phyloP scores from a whole-genome alignment of 345 rosid species.

The Sisymbrium irio region DNA sequence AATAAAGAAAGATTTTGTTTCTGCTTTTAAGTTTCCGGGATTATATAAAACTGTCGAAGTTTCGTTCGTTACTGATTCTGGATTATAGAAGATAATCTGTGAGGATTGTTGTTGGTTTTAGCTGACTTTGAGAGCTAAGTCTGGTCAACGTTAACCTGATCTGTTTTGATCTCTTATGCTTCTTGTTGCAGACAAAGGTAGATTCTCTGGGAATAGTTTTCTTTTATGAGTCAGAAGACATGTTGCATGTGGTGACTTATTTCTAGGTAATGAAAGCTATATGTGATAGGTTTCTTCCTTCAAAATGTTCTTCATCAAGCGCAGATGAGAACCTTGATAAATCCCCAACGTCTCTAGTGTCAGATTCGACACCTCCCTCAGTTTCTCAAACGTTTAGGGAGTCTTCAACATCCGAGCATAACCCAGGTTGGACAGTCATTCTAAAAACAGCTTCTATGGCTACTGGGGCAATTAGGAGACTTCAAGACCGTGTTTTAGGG shows the following conservation, averaged over 20 bases:
- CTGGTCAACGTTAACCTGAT: neutral
- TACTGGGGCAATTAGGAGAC: conserved; percentile 80
- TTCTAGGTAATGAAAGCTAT: conserved; percentile 67
- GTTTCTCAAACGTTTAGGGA: conserved; percentile 47
- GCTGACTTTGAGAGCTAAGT: neutral
- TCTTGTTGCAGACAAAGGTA: conserved; percentile 30
- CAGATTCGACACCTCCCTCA: conserved; percentile 52
- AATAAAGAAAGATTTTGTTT: neutral
- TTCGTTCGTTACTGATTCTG: neutral
- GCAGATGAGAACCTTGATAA: conserved; percentile 36
- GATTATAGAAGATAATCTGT: neutral
- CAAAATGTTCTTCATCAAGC: conserved; percentile 45
- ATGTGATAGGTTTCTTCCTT: conserved; percentile 51
- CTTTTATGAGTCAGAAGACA: conserved; percentile 22
- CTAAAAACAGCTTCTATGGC: conserved; percentile 62
- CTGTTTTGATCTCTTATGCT: neutral
- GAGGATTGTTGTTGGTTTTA: neutral
- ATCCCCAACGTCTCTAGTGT: conserved; percentile 46
- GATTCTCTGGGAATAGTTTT: conserved; percentile 9
- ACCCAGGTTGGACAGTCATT: conserved; percentile 65
- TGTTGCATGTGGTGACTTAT: conserved; percentile 13
- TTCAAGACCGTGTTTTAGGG: conserved; percentile 86
- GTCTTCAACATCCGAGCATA: conserved; percentile 42
- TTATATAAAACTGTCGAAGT: neutral
- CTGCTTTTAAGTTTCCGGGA: neutral